Evolutionary conservation across 2,329 filamentous ascomycete genomes (phyloP).

Genomic region (Arthrobotrys sinensis): DNA sequence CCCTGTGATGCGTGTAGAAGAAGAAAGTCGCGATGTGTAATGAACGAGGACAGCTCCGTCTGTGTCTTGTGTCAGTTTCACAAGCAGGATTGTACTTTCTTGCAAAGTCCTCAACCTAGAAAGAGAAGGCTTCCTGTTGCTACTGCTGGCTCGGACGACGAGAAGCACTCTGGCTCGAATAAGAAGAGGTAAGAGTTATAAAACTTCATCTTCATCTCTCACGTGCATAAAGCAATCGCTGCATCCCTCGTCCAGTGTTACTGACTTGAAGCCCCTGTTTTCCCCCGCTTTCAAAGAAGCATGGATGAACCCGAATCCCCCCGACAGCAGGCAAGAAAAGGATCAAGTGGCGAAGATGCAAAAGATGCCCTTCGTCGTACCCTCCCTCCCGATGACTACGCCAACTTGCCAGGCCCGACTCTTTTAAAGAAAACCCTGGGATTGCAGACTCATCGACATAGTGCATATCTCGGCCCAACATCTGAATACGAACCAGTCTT

Average conservation of each 20-base stretch:
- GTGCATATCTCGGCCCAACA: constrained; percentile 86
- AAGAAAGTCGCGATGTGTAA: constrained; percentile 82
- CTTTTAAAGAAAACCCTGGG: constrained; percentile 72
- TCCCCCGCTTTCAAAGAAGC: constrained; percentile 60
- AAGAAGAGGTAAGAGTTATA: constrained; percentile 76
- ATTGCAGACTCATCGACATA: constrained; percentile 82
- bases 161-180: constrained; percentile 70
- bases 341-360: constrained; percentile 46
- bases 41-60: constrained; percentile 80
- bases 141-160: constrained; percentile 70
- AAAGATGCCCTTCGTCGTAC: constrained; percentile 61
- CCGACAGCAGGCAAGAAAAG: constrained; percentile 45
- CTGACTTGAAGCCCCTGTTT: constrained; percentile 42
- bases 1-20: constrained; percentile 82
- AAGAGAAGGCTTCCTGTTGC: constrained; percentile 83
- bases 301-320: constrained; percentile 63
- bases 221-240: constrained; percentile 32
- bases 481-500: constrained; percentile 88
- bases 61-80: constrained; percentile 85
- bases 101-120: constrained; percentile 81
- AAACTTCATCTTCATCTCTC: constrained; percentile 19
- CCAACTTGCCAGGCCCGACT: constrained; percentile 54
- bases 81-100: constrained; percentile 83
- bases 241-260: constrained; percentile 43
- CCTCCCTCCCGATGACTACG: constrained; percentile 56